Conservation (phyloP, 2,329 filamentous ascomycete species). For the Clonostachys chloroleuca region DNA sequence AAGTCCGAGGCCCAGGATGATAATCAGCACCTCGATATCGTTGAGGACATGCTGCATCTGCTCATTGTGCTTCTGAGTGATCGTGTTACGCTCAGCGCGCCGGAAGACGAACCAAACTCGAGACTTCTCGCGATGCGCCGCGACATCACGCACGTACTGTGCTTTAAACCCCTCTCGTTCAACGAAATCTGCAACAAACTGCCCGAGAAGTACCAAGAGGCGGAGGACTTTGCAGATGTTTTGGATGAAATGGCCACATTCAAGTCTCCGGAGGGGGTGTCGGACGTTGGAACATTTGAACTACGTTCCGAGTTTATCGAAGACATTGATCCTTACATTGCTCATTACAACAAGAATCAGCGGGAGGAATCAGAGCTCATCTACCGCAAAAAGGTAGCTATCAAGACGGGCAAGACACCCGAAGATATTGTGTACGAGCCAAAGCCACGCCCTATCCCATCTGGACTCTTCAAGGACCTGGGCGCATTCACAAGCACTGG, state of each 20-base stretch:
- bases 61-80: constrained; percentile 89
- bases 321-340: constrained; percentile 90
- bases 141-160: constrained; percentile 89
- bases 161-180: constrained; percentile 94
- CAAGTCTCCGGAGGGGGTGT: constrained; percentile 84
- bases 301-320: constrained; percentile 82
- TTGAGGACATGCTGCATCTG: constrained; percentile 93
- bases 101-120: constrained; percentile 60
- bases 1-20: constrained; percentile 78
- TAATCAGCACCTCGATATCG: constrained; percentile 81
- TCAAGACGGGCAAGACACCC: constrained; percentile 74
- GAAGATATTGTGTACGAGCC: constrained; percentile 92
- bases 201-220: constrained; percentile 84
- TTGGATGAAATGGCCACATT: constrained; percentile 86
- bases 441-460: constrained; percentile 68
- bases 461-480: constrained; percentile 73
- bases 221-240: constrained; percentile 81
- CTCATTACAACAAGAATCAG: constrained; percentile 95
- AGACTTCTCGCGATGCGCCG: constrained; percentile 72
- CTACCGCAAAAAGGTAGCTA: constrained; percentile 82
- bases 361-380: constrained; percentile 90
- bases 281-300: constrained; percentile 92
- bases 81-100: constrained; percentile 71
- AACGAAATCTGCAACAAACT: constrained; percentile 85
- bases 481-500: constrained; percentile 77